Base-by-base conservation (phyloP, 2,329 filamentous ascomycete genomes). In the Ilyonectria mors-panacis region DNA sequence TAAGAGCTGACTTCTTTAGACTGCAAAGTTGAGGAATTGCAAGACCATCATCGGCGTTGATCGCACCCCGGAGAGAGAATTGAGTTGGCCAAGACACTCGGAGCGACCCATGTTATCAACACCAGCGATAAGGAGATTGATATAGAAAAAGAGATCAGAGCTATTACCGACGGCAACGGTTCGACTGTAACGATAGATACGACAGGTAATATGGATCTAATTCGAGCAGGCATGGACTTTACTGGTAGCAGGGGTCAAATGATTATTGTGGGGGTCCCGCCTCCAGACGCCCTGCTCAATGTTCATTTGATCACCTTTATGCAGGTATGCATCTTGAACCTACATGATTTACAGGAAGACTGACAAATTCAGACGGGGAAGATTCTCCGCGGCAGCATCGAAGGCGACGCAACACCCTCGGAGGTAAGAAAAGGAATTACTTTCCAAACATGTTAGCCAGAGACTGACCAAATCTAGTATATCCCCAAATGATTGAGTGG, bases 261-360 rank as follows among this genome's bases (percentile, higher is more conserved):
- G 62, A 58, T 68, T 15, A 47, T 65, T 9, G 44, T 68, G n/a
- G 66, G 66, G 3, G 62, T 65, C 42, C 57, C 62, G 3, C 55
- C 62, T 4, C 56, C 47, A 19, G 62, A 68, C 10, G 62, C 66
- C 3, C n/a, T 47, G 2, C n/a, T 68, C 7, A 42, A 61, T 39
- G 50, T 68, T 19, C 42, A 53, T 0, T 26, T 67, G 13, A 57
- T 63, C 39, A 54, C 44, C 9, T 58, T 58, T 12, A 57, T 63
- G 54, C 39, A 50, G 44, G 60, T 58, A 44, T 6, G 60, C 35
- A 33, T 21, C 12, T 19, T 4, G 4, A 1, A 4, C 15, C 28
- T 21, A 21, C 10, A 1, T 12, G 3, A 9, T 7, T 19, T 7
- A 21, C 8, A 2, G 15, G 5, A 12, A 15, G 2, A 48, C 39